Evolutionary conservation across 2,329 filamentous ascomycete genomes (phyloP), one percentile per base, ranked within the genome.

Genomic region (Ophiosphaerella narmari): DNA sequence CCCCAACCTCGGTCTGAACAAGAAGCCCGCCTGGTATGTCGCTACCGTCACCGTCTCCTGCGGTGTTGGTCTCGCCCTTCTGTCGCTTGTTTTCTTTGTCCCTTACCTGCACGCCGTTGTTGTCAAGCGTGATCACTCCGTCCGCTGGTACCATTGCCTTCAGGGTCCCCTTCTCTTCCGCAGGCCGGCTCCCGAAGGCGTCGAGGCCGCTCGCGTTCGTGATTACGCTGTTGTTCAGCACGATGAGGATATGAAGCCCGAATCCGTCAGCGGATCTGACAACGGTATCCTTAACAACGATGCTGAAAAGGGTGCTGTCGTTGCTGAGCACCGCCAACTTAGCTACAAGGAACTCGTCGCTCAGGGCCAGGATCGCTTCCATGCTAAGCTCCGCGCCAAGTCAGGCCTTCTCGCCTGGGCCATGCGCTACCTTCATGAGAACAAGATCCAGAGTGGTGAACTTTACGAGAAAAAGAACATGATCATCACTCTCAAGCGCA

Each of bases 151-250:
- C 73, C 79, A 83, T 68, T 75, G 86, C 66, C 50, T 86, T 68
- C 69, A 79, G 51, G 88, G 88, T 0, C 88, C 88, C 39, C 75
- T 85, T 32, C 67, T 73, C 32, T 67, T 71, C 77, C 78, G 74
- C 33, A 88, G 88, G 41, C 78, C 82, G 0, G 71, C 78, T 16
- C 80, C 81, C 16, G 73, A 75, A 1, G 79, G 82, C 40, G 78
- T 79, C 34, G 80, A 85, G 46, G 57, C 68, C 14, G 83, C 84
- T 59, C 72, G 74, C 4, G 84, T 92, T 9, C 89, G 88, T 69
- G 81, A 92, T 78, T 93, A 92, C 67, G 86, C 87, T 39, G 88
- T 92, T 35, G 76, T 92, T 23, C 88, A 92, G 71, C 77, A 90
- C 3, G 69, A 82, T 0, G 81, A 83, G 1, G 75, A 77, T 4